These are phyloP conservation scores for Hansenula lynferdii DNA, from an alignment of 1,139 yeast genomes.

Conservation along the genomic window DNA sequence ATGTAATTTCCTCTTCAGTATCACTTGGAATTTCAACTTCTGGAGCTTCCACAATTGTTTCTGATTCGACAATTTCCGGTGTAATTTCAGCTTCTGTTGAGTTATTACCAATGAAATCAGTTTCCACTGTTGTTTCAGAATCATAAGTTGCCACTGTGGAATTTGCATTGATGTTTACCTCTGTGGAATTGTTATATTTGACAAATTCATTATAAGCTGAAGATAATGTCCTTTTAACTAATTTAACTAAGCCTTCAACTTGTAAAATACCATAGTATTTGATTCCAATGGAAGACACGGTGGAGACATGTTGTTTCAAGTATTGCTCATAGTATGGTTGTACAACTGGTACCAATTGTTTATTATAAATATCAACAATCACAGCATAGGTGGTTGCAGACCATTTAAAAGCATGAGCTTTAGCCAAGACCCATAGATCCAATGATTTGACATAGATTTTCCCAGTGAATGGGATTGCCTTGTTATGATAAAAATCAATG, in stretches of 20 bases:
- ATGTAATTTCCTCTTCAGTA: not conserved
- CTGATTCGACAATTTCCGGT: no score
- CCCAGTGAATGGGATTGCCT: conserved; percentile 7
- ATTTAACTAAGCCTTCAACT: conserved; percentile 11
- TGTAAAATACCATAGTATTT: conserved; percentile 15
- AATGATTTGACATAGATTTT: conserved; percentile 1
- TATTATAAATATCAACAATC: not conserved
- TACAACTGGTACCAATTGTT: conserved; percentile 6
- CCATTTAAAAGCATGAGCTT: not conserved
- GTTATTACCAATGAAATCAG: not conserved
- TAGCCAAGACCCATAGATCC: not conserved
- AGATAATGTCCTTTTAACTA: conserved; percentile 10
- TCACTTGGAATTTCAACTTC: not conserved
- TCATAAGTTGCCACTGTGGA: conserved; percentile 1
- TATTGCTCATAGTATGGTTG: conserved; percentile 5
- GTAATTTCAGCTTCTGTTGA: not conserved
- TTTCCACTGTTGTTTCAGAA: not conserved
- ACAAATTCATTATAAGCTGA: conserved; percentile 13
- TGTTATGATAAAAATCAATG: conserved; percentile 5
- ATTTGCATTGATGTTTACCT: not conserved
- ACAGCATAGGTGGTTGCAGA: no score
- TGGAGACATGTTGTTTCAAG: conserved; percentile 5
- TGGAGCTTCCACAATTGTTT: conserved; percentile 1
- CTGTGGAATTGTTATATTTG: conserved; percentile 2
- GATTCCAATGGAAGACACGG: not conserved